phyloP scores from a whole-genome alignment of 1,284 basidiomycete genomes.

The Xerocomus amazonicus region DNA sequence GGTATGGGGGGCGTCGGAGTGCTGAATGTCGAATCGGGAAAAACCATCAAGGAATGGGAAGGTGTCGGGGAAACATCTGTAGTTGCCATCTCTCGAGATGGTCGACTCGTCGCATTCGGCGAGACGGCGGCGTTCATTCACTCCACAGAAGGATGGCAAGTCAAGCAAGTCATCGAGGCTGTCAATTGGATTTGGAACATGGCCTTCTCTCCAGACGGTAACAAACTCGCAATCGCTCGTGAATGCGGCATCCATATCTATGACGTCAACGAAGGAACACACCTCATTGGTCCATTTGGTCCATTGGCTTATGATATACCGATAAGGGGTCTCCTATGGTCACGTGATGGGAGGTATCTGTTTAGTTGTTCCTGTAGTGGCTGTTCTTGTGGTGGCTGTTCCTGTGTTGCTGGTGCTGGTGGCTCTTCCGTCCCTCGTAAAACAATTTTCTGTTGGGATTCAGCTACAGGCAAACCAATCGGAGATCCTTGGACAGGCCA shows the following conservation, averaged over 20 bases:
- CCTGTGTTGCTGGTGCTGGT: too few species aligned
- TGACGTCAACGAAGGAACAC: not conserved
- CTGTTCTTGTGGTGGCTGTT: too few species aligned
- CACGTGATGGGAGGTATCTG: too few species aligned
- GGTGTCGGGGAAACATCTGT: not conserved
- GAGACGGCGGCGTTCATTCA: not conserved
- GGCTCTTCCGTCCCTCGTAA: too few species aligned
- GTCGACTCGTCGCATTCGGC: not conserved
- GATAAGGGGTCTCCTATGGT: too few species aligned
- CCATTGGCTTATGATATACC: too few species aligned
- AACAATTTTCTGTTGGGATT: not conserved
- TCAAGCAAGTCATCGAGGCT: not conserved
- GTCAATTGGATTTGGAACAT: not conserved
- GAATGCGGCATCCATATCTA: not conserved
- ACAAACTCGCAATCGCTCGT: not conserved
- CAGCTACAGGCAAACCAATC: not conserved
- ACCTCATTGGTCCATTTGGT: too few species aligned
- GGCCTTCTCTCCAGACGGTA: not conserved
- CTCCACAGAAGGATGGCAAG: too few species aligned
- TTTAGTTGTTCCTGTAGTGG: too few species aligned
- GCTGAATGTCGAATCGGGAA: not conserved
- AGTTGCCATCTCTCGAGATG: not conserved
- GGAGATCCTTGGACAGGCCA: conserved; percentile 8
- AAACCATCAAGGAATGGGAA: conserved; percentile 1
- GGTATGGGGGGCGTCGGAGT: too few species aligned